These are phyloP conservation scores for Arachis monticola DNA, from an alignment of 331 rosid genomes.

Conservation along the genomic window DNA sequence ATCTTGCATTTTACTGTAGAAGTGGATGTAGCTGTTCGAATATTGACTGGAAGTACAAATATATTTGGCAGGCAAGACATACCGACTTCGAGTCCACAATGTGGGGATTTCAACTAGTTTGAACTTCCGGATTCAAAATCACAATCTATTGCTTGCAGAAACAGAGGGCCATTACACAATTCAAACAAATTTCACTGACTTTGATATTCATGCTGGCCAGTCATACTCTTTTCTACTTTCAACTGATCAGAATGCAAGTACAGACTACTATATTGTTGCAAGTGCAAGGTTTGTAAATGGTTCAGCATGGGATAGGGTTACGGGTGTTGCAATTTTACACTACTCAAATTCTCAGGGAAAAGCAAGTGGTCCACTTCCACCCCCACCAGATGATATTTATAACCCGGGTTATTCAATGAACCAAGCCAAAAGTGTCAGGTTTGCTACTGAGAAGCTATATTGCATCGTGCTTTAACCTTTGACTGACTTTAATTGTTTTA, in stretches of 20 bases:
- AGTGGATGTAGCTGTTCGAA: constrained; percentile 8
- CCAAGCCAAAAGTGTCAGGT: constrained; percentile 88
- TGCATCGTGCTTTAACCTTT: constrained; percentile 26
- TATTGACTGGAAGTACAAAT: constrained; percentile 23
- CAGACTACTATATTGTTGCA: constrained; percentile 91
- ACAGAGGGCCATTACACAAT: constrained; percentile 79
- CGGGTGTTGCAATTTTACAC: constrained; percentile 87
- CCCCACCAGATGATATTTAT: constrained; percentile 73
- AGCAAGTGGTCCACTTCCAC: constrained; percentile 83
- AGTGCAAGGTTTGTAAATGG: constrained; percentile 92
- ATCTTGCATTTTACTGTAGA: neutral
- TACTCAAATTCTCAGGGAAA: constrained; percentile 87
- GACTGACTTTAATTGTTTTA: neutral
- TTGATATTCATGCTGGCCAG: constrained; percentile 95
- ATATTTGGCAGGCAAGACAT: constrained; percentile 78
- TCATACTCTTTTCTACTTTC: constrained; percentile 85
- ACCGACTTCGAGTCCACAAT: constrained; percentile 79
- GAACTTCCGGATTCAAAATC: constrained; percentile 92
- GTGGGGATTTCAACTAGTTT: constrained; percentile 85
- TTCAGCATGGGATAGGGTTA: constrained; percentile 83
- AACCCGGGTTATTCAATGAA: constrained; percentile 69
- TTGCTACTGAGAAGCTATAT: constrained; percentile 39
- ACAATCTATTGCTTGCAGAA: constrained; percentile 73
- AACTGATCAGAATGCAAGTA: constrained; percentile 88
- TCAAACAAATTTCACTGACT: constrained; percentile 66